Evolutionary conservation across 495 filamentous ascomycete genomes (phyloP), one percentile per base, ranked within the genome.

Genomic region (Daldinia bambusicola): DNA sequence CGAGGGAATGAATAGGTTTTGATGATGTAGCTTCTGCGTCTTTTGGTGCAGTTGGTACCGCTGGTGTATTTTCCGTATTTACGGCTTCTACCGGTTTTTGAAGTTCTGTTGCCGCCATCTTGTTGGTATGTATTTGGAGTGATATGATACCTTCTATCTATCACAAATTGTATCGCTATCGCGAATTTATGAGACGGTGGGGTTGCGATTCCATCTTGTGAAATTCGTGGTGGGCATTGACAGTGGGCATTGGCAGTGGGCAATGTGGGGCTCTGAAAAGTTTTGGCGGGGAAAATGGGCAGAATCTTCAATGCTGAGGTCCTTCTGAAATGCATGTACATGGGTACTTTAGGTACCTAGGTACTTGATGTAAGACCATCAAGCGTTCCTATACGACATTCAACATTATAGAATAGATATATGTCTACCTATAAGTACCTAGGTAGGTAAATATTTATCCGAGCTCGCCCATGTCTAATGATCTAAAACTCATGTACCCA

Each of bases 1-100:
- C 86, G 41, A 99, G 87, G 12, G 92, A 91, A 82, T 96, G 88
- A 55, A 97, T 84, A 4, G 90, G 84, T 76, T 95, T 95, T 37
- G 66, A 62, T 1, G 59, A 32, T 10, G 67, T 43, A 30, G 63
- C 26, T 10, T 73, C 67, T 26, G 52, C 12, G 8, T 66, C 43
- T 53, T 43, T 26, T 26, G 26, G 26, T 26, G 26, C 26, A 1
- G 50, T 10, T n/a, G 67, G 31, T 34, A 56, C 50, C 9, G 34
- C 5, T 36, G 34, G 9, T 36, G 34, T 36, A 16, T 30, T 51
- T 34, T 4, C 48, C 2, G 53, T n/a, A 6, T 30, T 31, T 7
- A 36, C 2, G 20, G 31, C 9, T 6, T 63, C 53, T 32, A 50
- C 48, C 40, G 69, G 31, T 14, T 61, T 48, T 31, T 67, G 56